Base-by-base conservation (phyloP, 805 yeast genomes). In the Metschnikowia chrysomelidarum region DNA sequence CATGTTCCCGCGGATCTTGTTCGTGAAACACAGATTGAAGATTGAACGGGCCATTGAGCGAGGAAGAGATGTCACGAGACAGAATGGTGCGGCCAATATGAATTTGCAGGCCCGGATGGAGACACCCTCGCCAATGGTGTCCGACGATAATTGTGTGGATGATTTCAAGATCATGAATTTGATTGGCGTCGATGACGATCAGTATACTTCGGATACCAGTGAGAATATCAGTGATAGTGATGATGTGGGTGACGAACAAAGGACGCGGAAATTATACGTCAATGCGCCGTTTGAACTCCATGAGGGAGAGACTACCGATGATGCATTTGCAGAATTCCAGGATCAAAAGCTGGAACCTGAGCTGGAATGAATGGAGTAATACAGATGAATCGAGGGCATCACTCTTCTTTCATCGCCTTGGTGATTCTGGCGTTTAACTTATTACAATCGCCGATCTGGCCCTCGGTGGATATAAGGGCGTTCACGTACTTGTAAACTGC, bases 1-100 rank as follows among this genome's bases (percentile, higher is more conserved):
- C 11, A 74, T 84, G 32, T 84, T 67, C 51, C 93, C 93, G 2
- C 75, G 80, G 42, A 44, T 84, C 11, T 51, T 76, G 13, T 84
- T 83, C 53, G 76, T 84, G 20, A 73, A 71, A 50, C 82, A 83
- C 53, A 66, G 89, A 34, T 49, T 81, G 23, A 63, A 63, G 26
- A 76, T 85, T n/a, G 91, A 85, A 55, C 57, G 82, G 33, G 73
- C 76, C 7, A 78, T 83, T 21, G 78, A 73, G 29, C 51, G 60
- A 24, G 85, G 85, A 1, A 57, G 72, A 34, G 61, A 58, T 21
- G 19, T 27, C 12, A 36, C 39, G 24, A 37, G 31, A 22, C n/a
- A n/a, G n/a, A n/a, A n/a, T n/a, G n/a, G n/a, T n/a, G n/a, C n/a
- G 11, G 19, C 14, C n/a, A 27, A 16, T 23, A 14, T 25, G 28